A percentile compares a stretch with the other conserved stretches of the same genome.
Evolutionary conservation across 2,329 filamentous ascomycete genomes (phyloP).

Genomic region (Mycosphaerella arachidis): DNA sequence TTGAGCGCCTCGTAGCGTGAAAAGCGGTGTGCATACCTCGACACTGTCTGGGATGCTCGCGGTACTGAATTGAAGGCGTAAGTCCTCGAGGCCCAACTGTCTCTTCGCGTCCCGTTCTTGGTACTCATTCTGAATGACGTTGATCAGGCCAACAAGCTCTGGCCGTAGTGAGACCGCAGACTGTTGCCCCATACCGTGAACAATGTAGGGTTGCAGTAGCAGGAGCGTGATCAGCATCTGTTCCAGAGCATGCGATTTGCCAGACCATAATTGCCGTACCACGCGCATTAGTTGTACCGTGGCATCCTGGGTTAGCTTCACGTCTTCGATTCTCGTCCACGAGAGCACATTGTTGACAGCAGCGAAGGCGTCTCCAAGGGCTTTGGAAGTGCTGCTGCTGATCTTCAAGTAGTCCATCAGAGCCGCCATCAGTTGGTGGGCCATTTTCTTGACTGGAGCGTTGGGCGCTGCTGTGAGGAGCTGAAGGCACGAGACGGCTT

Average conservation of each 20-base stretch:
- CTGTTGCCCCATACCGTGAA: conserved; percentile 29
- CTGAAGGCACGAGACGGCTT: conserved; percentile 28
- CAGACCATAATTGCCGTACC: conserved; percentile 68
- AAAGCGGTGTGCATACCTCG: conserved; percentile 11
- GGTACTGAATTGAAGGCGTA: conserved; percentile 44
- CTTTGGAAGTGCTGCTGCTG: conserved; percentile 23
- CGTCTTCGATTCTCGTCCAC: conserved; percentile 63
- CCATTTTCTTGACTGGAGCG: conserved; percentile 23
- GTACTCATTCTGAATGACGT: conserved; percentile 75
- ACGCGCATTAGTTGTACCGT: conserved; percentile 63
- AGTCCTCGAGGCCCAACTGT: conserved; percentile 71
- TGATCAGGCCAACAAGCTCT: conserved; percentile 60
- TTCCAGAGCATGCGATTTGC: conserved; percentile 55
- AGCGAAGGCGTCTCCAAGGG: conserved; percentile 70
- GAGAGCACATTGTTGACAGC: conserved; percentile 68
- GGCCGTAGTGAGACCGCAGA: conserved; percentile 13
- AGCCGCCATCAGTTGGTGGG: conserved; percentile 15
- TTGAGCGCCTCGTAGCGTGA: conserved; percentile 30
- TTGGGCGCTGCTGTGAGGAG: conserved; percentile 30
- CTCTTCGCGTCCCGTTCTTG: conserved; percentile 54
- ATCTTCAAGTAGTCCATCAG: conserved; percentile 50
- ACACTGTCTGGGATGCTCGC: neutral
- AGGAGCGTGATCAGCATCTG: conserved; percentile 70
- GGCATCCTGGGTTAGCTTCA: conserved; percentile 56
- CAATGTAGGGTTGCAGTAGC: conserved; percentile 47